These are phyloP conservation scores for Nicotiana obtusifolia DNA, from an alignment of 257 asterid species.

Conservation along the genomic window DNA sequence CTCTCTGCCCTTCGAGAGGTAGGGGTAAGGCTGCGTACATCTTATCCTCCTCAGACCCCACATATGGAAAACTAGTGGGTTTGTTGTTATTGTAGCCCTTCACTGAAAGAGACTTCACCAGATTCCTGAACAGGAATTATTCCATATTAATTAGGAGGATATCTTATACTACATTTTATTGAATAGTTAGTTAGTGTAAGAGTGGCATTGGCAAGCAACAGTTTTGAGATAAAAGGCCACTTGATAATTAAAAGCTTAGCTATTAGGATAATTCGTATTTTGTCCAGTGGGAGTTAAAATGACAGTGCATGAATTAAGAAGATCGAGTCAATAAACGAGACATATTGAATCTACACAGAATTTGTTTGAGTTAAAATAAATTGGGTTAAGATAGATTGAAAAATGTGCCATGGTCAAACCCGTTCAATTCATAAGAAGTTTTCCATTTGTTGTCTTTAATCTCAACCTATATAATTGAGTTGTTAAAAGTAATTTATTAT, in stretches of 20 bases:
- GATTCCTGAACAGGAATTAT: background rate
- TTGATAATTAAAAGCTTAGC: background rate
- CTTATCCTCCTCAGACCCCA: too few relatives aligned
- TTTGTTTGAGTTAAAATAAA: background rate
- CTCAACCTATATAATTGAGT: background rate
- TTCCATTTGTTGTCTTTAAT: background rate
- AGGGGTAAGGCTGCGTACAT: too few relatives aligned
- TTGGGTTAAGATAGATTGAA: background rate
- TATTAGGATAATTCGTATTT: background rate
- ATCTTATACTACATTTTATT: background rate
- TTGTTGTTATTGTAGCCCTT: too few relatives aligned
- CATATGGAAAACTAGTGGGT: too few relatives aligned
- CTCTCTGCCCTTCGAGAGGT: too few relatives aligned
- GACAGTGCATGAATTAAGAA: fast-evolving
- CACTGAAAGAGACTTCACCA: background rate
- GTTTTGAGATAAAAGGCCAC: background rate
- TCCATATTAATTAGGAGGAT: background rate
- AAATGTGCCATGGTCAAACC: background rate
- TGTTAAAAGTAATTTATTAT: background rate
- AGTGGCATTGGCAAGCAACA: background rate
- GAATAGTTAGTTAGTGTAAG: too few relatives aligned
- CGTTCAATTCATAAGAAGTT: background rate
- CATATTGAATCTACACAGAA: background rate
- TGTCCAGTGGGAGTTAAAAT: background rate
- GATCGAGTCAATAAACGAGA: background rate